phyloP scores from a whole-genome alignment of 495 filamentous ascomycete genomes.

The Cryomyces minteri region DNA sequence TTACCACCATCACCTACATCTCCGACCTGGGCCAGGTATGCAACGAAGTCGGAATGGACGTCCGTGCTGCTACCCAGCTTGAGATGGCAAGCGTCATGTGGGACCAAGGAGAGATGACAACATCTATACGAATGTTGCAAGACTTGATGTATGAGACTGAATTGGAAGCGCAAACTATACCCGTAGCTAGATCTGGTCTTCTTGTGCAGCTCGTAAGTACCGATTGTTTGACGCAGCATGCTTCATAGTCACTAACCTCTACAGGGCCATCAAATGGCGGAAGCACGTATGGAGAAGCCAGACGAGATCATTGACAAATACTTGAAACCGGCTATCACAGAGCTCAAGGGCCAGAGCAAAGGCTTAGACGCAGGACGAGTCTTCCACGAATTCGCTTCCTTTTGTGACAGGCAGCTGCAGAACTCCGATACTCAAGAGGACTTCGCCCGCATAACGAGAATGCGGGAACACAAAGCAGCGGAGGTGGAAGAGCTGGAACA shows the following conservation, averaged over 20 bases:
- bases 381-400: conserved; percentile 84
- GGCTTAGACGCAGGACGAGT: conserved; percentile 69
- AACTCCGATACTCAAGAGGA: conserved; percentile 74
- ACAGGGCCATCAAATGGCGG: conserved; percentile 67
- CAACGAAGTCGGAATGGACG: conserved; percentile 46
- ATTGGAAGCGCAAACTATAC: conserved; percentile 50
- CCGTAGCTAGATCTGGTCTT: conserved; percentile 58
- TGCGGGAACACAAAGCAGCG: conserved; percentile 61
- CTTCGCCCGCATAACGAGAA: conserved; percentile 56
- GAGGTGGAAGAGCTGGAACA: conserved; percentile 51
- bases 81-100: conserved; percentile 83
- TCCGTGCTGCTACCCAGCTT: conserved; percentile 52
- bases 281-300: conserved; percentile 83
- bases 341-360: conserved; percentile 48
- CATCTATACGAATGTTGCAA: conserved; percentile 78
- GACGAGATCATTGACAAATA: conserved; percentile 76
- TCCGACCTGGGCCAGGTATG: conserved; percentile 52
- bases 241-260: conserved; percentile 1
- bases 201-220: conserved; percentile 61
- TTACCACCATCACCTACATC: conserved; percentile 66
- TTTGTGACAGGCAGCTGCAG: conserved; percentile 84
- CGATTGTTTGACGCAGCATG: background rate
- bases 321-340: conserved; percentile 62
- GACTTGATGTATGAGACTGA: conserved; percentile 42
- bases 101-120: conserved; percentile 84